Conservation (phyloP, 139 green algal species). For the Ettlia oleoabundans region DNA sequence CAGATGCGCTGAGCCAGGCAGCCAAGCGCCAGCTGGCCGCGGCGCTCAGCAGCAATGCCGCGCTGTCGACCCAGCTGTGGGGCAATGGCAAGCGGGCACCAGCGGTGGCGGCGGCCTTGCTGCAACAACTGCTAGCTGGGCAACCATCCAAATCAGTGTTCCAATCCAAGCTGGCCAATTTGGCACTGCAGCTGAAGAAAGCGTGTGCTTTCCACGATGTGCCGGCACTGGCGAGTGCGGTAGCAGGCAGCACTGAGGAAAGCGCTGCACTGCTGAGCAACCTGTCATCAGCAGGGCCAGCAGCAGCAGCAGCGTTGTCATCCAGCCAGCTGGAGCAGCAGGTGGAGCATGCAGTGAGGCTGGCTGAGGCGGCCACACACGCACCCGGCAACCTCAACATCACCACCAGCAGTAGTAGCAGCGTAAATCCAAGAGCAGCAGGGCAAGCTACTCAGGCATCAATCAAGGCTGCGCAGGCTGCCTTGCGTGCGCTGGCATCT, state of each 20-base stretch:
- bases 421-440: too few relatives aligned
- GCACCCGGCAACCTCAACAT: not conserved
- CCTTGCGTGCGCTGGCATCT: not conserved
- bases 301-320: not conserved
- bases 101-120: not conserved
- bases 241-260: not conserved
- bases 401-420: too few relatives aligned
- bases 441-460: not conserved
- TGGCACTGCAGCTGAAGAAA: slow-evolving; percentile 14
- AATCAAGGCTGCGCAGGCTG: not conserved
- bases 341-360: not conserved
- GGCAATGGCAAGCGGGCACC: not conserved
- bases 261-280: too few relatives aligned
- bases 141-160: not conserved
- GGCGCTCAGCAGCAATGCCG: not conserved
- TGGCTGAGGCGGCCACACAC: not conserved
- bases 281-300: not conserved
- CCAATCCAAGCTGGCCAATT: slow-evolving; percentile 12
- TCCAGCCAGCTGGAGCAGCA: not conserved
- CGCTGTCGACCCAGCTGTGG: not conserved
- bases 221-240: not conserved
- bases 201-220: not conserved
- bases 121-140: not conserved
- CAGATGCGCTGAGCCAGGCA: not conserved
- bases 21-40: not conserved